phyloP scores from a whole-genome alignment of 2,329 filamentous ascomycete species.

The Apiospora arundinis region DNA sequence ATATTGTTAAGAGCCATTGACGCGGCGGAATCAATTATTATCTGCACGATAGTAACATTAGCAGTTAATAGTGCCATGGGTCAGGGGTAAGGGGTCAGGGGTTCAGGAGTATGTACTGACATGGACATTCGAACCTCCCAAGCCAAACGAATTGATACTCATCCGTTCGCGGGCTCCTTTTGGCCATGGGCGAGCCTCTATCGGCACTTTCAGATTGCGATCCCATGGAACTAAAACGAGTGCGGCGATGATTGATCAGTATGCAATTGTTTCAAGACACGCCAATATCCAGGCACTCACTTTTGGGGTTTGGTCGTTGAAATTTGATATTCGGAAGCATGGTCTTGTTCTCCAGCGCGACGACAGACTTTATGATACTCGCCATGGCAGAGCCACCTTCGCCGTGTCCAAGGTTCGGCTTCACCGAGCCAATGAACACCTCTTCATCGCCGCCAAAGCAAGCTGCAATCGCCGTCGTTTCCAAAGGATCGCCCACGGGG shows the following conservation, averaged over 20 bases:
- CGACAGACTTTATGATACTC: slow-evolving; percentile 29
- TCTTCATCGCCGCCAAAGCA: slow-evolving; percentile 33
- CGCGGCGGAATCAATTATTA: too few species aligned
- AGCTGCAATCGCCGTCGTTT: slow-evolving; percentile 39
- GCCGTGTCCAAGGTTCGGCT: slow-evolving; percentile 34
- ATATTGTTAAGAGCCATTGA: too few species aligned
- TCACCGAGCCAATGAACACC: slow-evolving; percentile 34
- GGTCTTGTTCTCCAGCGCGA: slow-evolving; percentile 26
- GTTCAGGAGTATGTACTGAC: too few species aligned
- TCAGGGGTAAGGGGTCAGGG: too few species aligned
- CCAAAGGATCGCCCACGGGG: slow-evolving; percentile 43
- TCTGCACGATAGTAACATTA: too few species aligned
- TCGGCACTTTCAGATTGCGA: slow-evolving; percentile 26
- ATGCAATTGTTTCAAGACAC: not conserved
- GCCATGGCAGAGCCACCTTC: slow-evolving; percentile 28
- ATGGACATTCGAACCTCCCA: slow-evolving; percentile 35
- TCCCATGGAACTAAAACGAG: too few species aligned
- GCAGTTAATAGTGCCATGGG: too few species aligned
- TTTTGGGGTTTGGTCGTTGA: slow-evolving; percentile 25
- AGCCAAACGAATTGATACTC: slow-evolving; percentile 44
- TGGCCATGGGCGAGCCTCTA: slow-evolving; percentile 30
- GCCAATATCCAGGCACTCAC: slow-evolving; percentile 12
- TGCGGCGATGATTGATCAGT: too few species aligned
- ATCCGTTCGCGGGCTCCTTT: slow-evolving; percentile 31
- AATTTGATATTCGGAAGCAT: slow-evolving; percentile 28